Evolutionary conservation across 495 filamentous ascomycete genomes (phyloP).

Genomic region (Penicillium desertorum): DNA sequence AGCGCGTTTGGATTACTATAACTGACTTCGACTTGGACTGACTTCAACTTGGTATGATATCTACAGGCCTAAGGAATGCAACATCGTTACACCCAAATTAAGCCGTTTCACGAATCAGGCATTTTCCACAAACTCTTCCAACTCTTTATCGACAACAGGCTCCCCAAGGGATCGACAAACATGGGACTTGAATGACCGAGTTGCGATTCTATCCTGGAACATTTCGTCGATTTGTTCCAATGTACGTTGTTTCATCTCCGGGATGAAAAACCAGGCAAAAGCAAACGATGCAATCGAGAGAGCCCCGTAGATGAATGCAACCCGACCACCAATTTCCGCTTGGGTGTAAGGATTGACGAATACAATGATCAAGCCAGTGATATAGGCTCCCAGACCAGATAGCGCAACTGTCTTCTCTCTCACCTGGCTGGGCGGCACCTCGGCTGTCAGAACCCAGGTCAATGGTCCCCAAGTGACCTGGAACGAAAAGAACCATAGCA

Average conservation of each 20-base stretch:
- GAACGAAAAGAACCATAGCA: neutral
- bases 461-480: neutral
- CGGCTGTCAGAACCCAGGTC: neutral
- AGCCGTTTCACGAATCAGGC: neutral
- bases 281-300: neutral
- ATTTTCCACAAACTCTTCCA: neutral
- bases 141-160: neutral
- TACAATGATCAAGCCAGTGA: neutral
- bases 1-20: too few species aligned
- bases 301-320: neutral
- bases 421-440: neutral
- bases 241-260: neutral
- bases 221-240: neutral
- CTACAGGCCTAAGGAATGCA: too few species aligned
- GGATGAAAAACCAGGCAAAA: neutral
- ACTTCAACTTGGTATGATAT: too few species aligned
- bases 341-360: neutral
- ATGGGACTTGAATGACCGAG: slow-evolving; percentile 1
- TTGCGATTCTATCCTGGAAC: neutral
- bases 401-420: neutral
- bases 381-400: neutral
- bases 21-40: too few species aligned
- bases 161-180: neutral
- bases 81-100: too few species aligned
- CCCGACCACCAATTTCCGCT: neutral